Conservation (phyloP, 192 early-diverging fungal genomes). For the Spizellomyces punctatus region DNA sequence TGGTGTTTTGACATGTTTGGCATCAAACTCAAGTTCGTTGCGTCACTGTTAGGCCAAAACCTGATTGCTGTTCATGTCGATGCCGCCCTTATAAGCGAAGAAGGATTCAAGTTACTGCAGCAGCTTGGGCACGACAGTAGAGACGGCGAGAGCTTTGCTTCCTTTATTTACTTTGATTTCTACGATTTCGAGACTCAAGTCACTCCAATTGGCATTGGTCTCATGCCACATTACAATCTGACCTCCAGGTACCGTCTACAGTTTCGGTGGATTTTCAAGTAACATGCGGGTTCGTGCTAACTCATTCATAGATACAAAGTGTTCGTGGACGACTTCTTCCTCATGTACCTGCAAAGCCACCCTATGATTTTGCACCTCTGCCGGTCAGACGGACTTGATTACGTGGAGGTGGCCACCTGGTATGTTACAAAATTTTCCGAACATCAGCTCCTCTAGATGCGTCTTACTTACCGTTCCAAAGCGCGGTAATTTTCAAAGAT, state of each 20-base stretch:
- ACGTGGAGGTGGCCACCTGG: slow-evolving; percentile 45
- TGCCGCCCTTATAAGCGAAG: slow-evolving; percentile 42
- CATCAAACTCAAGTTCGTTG: neutral
- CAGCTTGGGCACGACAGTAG: slow-evolving; percentile 33
- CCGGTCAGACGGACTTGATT: slow-evolving; percentile 51
- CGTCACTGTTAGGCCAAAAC: slow-evolving; percentile 46
- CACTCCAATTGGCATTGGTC: slow-evolving; percentile 45
- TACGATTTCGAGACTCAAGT: slow-evolving; percentile 62
- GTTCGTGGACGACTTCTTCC: slow-evolving; percentile 61
- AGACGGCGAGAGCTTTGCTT: slow-evolving; percentile 16
- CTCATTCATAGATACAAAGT: slow-evolving; percentile 41
- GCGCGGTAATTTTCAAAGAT: slow-evolving; percentile 50
- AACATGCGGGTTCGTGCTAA: no score
- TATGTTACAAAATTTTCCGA: slow-evolving; percentile 7
- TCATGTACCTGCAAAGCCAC: slow-evolving; percentile 57
- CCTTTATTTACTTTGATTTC: slow-evolving; percentile 58
- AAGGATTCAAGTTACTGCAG: slow-evolving; percentile 32
- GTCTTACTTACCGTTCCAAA: neutral
- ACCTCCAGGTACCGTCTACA: slow-evolving; percentile 20
- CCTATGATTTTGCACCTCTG: slow-evolving; percentile 43
- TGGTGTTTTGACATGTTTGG: slow-evolving; percentile 2
- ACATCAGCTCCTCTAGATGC: neutral
- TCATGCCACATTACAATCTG: slow-evolving; percentile 42
- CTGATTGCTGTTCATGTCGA: slow-evolving; percentile 49
- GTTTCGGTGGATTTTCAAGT: neutral